Conservation (phyloP, 441 rosid genomes). For the Populus hybrid region DNA sequence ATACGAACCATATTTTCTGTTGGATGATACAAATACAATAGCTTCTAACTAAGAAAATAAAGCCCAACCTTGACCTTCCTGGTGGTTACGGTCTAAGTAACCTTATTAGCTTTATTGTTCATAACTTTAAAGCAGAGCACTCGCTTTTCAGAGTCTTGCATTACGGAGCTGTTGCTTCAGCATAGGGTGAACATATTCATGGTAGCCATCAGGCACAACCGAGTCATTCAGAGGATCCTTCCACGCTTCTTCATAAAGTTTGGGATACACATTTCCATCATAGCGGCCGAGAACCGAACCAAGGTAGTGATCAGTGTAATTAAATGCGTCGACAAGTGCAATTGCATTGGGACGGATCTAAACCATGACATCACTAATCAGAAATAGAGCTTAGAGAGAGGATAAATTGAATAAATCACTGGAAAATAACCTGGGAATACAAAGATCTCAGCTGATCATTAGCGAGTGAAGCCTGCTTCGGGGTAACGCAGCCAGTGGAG, state of each 20-base stretch:
- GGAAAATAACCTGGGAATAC: constrained; percentile 57
- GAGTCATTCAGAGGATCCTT: constrained; percentile 91
- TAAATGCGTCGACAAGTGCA: constrained; percentile 82
- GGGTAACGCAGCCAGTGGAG: constrained; percentile 62
- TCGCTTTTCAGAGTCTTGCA: constrained; percentile 58
- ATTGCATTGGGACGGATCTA: constrained; percentile 92
- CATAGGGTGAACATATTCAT: constrained; percentile 71
- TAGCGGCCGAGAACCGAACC: constrained; percentile 83
- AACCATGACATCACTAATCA: background rate
- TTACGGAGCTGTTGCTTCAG: constrained; percentile 78
- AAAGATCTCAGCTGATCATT: constrained; percentile 72
- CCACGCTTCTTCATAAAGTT: constrained; percentile 85
- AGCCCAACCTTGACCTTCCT: constrained; percentile 5
- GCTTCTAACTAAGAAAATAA: background rate
- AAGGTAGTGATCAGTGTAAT: constrained; percentile 84
- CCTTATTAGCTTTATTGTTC: constrained; percentile 12
- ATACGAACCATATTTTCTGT: background rate
- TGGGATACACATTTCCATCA: constrained; percentile 92
- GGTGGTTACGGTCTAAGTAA: background rate
- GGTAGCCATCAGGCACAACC: constrained; percentile 87
- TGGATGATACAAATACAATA: background rate
- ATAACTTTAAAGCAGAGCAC: background rate
- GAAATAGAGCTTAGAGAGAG: background rate
- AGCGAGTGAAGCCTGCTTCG: constrained; percentile 81
- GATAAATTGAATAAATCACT: background rate